Evolutionary conservation across 2,329 filamentous ascomycete genomes (phyloP), one percentile per base, ranked within the genome.

Genomic region (Fusarium sp.): DNA sequence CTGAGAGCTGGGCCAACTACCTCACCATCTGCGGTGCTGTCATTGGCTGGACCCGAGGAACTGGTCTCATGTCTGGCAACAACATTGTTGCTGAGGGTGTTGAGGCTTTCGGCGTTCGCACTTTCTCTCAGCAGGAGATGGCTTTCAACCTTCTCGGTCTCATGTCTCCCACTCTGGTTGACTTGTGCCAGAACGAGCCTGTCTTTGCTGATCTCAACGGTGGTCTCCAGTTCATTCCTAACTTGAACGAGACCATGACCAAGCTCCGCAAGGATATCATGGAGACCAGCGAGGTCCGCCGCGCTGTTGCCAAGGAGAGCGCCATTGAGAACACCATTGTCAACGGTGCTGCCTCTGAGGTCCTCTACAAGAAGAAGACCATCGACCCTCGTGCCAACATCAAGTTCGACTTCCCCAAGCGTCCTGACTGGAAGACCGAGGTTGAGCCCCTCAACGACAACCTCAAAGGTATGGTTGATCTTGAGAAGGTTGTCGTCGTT

Each of bases 41-140:
- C 81, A 99, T 99, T 79, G 96, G 96, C 68, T 99, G 96, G 96
- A 99, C 96, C 74, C 95, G 96, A 83, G 96, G 95, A 71, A 99
- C 96, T 69, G 96, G 96, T 79, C 89, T 99, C 75, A 99, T 99
- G 95, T 93, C 92, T 72, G 94, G 92, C 77, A 98, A 98, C 86
- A 98, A 99, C 81, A 90, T 98, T 75, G 94, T 98, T 71, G 96
- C 96, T 37, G 95, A 98, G 80, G 96, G 95, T 64, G 93, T 99
- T 59, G 96, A 99, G 85, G 93, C 93, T 75, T 96, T 97, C 72
- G 96, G 96, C 76, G 96, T 98, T 26, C 94, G 96, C 75, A 99
- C 96, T 6, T 99, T 99, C 86, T 98, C 95, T 12, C 96, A 98
- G 83, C 94, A 97, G 80, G 96, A 99, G 82, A 99, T 99, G 96